phyloP scores from a whole-genome alignment of 768 basidiomycete species.

The Boletus tomentosulus region DNA sequence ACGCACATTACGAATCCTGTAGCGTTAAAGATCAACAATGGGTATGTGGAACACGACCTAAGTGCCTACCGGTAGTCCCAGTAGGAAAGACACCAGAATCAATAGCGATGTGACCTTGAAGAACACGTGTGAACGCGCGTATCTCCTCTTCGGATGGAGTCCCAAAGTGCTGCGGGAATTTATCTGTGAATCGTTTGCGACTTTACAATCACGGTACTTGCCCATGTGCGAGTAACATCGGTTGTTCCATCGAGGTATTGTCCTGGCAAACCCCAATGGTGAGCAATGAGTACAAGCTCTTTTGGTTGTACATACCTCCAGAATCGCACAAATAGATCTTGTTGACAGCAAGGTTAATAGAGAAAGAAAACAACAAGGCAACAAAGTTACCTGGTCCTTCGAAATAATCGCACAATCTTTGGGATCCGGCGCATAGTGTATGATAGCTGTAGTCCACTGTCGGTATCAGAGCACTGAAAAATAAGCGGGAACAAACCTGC shows the following conservation, averaged over 20 bases:
- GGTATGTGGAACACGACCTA: background rate
- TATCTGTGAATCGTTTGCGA: background rate
- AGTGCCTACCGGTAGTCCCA: constrained; percentile 62
- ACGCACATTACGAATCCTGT: constrained; percentile 56
- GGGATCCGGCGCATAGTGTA: constrained; percentile 86
- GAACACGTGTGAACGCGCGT: constrained; percentile 84
- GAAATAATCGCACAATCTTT: constrained; percentile 68
- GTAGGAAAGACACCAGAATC: constrained; percentile 81
- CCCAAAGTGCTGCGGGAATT: constrained; percentile 72
- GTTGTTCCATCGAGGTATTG: constrained; percentile 95
- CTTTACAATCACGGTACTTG: constrained; percentile 29
- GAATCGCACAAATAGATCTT: constrained; percentile 81
- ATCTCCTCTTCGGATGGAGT: constrained; percentile 78
- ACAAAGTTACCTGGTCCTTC: constrained; percentile 56
- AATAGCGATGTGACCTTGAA: constrained; percentile 89
- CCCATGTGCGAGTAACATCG: constrained; percentile 89
- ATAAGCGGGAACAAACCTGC: constrained; percentile 51
- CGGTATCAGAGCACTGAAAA: background rate
- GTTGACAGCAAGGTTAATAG: constrained; percentile 36
- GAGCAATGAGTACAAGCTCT: background rate
- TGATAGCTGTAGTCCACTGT: constrained; percentile 57
- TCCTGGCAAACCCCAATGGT: constrained; percentile 32
- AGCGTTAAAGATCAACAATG: background rate
- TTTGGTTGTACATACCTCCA: constrained; percentile 49
- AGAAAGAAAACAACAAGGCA: background rate